These are phyloP conservation scores for Stephania yunnanensis DNA, from an alignment of 164 flowering plant species.

Conservation along the genomic window DNA sequence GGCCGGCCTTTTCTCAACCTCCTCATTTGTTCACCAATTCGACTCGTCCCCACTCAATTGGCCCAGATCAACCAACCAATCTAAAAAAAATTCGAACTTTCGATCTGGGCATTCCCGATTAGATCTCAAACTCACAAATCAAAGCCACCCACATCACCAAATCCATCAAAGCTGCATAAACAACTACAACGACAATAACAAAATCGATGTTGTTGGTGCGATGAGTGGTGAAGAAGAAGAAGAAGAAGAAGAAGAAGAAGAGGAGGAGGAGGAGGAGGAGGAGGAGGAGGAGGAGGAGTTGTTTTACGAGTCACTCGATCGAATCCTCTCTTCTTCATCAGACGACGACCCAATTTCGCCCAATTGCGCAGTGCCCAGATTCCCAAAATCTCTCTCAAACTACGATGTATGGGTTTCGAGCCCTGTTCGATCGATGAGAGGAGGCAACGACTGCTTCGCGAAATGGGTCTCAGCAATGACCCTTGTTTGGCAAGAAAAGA, in stretches of 20 bases:
- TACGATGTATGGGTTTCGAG: constrained; percentile 85
- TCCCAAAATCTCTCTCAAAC: constrained; percentile 44
- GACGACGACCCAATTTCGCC: constrained; percentile 33
- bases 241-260: constrained; percentile 34
- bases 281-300: constrained; percentile 24
- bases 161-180: no score
- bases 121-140: no score
- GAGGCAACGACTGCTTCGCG: constrained; percentile 53
- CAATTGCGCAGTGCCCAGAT: constrained; percentile 26
- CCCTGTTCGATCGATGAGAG: constrained; percentile 80
- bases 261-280: constrained; percentile 18
- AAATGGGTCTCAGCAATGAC: constrained; percentile 68
- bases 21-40: no score
- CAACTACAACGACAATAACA: no score
- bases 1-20: no score
- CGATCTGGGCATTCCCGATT: no score
- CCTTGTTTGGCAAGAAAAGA: constrained; percentile 28
- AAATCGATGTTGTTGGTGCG: constrained; percentile 27
- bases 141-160: no score
- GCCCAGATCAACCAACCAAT: no score
- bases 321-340: constrained; percentile 60
- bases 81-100: no score
- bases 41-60: no score
- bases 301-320: constrained; percentile 88
- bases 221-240: constrained; percentile 37